A percentile compares a stretch with the other conserved stretches of the same genome.
Evolutionary conservation across 202 grass and related monocot genomes (phyloP).

Genomic region (Panicum virgatum): DNA sequence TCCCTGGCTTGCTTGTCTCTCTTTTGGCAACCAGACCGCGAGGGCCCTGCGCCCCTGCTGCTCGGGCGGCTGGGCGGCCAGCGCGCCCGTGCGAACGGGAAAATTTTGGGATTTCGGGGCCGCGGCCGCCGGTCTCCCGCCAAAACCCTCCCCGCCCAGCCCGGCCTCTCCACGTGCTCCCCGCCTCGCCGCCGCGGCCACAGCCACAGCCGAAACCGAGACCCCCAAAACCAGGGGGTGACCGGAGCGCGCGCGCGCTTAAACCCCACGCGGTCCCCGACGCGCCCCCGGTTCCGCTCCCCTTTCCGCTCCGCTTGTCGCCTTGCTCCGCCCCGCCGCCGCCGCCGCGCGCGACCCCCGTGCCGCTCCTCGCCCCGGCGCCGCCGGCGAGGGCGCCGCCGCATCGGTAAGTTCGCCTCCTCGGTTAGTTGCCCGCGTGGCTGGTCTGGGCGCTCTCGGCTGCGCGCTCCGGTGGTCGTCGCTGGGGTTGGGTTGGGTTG

Average conservation of each 20-base stretch:
- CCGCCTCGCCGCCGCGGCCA: conserved; percentile 24
- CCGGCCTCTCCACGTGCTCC: conserved; percentile 8
- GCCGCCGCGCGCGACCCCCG: background rate
- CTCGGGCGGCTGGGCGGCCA: background rate
- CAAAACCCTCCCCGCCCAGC: conserved; percentile 11
- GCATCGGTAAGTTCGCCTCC: conserved; percentile 4
- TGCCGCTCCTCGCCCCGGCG: background rate
- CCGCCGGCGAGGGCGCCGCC: conserved; percentile 13
- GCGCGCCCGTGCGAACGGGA: conserved; percentile 12
- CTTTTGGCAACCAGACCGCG: background rate
- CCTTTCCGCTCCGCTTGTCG: conserved; percentile 5
- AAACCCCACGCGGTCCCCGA: no score
- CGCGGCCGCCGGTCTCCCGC: conserved; percentile 27
- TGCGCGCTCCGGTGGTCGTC: background rate
- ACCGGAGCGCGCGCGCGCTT: conserved; percentile 4
- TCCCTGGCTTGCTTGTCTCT: no score
- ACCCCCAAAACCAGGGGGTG: background rate
- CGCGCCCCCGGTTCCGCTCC: background rate
- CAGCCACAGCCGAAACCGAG: background rate
- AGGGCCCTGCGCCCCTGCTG: background rate
- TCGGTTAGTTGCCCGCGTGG: background rate
- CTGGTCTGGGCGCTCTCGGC: background rate
- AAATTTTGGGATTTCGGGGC: conserved; percentile 31
- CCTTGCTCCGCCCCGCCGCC: background rate
- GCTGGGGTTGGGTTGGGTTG: background rate